phyloP scores from a whole-genome alignment of 2,329 filamentous ascomycete species.

The Intubia oerlemansii region DNA sequence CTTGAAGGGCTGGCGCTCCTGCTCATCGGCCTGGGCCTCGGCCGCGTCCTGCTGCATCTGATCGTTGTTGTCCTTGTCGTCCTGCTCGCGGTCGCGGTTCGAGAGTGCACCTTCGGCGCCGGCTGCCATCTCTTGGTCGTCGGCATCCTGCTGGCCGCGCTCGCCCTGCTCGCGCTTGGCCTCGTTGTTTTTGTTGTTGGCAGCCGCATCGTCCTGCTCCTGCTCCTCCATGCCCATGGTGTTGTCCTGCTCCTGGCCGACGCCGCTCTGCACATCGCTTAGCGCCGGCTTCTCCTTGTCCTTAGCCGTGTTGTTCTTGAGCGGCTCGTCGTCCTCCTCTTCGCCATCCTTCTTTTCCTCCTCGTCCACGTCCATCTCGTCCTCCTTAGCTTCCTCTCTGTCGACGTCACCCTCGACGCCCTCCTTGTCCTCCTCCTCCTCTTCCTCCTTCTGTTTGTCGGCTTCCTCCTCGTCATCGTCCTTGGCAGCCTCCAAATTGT shows the following conservation, averaged over 20 bases:
- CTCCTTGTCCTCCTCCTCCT: constrained; percentile 13
- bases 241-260: constrained; percentile 41
- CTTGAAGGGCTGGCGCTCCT: constrained; percentile 55
- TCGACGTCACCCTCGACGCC: constrained; percentile 21
- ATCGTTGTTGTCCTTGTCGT: constrained; percentile 23
- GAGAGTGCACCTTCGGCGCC: constrained; percentile 40
- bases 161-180: constrained; percentile 46
- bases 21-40: constrained; percentile 14
- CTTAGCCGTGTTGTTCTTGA: constrained; percentile 14
- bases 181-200: constrained; percentile 27
- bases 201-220: constrained; percentile 4
- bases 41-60: constrained; percentile 14
- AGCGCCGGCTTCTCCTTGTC: constrained; percentile 35
- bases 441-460: too few relatives aligned
- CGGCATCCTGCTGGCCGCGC: constrained; percentile 40
- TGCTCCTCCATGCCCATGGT: constrained; percentile 16
- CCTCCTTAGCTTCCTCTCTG: constrained; percentile 15
- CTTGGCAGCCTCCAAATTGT: constrained; percentile 12
- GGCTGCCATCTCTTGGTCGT: constrained; percentile 29
- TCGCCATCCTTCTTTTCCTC: constrained; percentile 23
- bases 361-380: constrained; percentile 18
- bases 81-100: constrained; percentile 17
- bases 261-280: constrained; percentile 40
- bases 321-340: constrained; percentile 25
- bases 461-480: constrained; percentile 22